These are phyloP conservation scores for Sutorius australiensis DNA, from an alignment of 768 basidiomycete genomes.

Conservation along the genomic window DNA sequence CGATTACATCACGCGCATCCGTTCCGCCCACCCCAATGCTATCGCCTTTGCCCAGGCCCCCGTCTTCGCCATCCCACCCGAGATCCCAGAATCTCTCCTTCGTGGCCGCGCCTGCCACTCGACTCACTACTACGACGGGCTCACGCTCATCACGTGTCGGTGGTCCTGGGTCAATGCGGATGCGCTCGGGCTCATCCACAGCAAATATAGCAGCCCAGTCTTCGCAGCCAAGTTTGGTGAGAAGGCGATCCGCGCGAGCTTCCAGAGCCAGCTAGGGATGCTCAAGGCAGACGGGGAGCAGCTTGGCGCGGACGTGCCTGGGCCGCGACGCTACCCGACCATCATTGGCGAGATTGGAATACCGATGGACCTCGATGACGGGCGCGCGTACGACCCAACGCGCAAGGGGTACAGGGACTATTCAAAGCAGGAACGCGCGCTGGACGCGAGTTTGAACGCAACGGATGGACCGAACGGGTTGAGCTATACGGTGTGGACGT, in stretches of 20 bases:
- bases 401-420: conserved; percentile 66
- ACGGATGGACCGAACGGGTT: conserved; percentile 72
- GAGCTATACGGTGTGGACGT: conserved; percentile 87
- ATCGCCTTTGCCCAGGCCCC: conserved; percentile 92
- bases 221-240: conserved; percentile 84
- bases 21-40: conserved; percentile 68
- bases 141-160: conserved; percentile 88
- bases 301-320: conserved; percentile 37
- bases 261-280: conserved; percentile 80
- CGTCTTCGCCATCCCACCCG: conserved; percentile 80
- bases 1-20: conserved; percentile 53
- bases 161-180: conserved; percentile 97
- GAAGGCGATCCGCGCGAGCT: conserved; percentile 68
- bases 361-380: conserved; percentile 91
- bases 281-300: conserved; percentile 70
- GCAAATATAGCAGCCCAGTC: conserved; percentile 65
- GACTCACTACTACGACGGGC: conserved; percentile 91
- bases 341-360: conserved; percentile 95
- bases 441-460: conserved; percentile 79
- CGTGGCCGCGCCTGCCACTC: conserved; percentile 70
- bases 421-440: conserved; percentile 70
- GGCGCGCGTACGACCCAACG: conserved; percentile 66
- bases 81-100: conserved; percentile 49
- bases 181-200: conserved; percentile 85
- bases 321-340: conserved; percentile 58